Conservation (phyloP, 106 monocot genomes). For the Phalaenopsis aphrodite region DNA sequence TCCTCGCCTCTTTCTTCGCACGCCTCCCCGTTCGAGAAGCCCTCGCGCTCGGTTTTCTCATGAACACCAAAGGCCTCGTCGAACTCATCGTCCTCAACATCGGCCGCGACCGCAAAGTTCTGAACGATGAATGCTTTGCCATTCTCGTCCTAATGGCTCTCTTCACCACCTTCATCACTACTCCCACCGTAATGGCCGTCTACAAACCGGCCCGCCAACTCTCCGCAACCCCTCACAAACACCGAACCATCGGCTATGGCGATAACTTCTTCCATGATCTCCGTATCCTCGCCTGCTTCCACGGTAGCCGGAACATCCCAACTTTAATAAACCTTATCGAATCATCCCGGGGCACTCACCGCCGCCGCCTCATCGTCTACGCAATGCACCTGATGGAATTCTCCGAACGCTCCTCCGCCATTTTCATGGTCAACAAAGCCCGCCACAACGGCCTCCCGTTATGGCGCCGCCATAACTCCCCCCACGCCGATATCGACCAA, state of each 20-base stretch:
- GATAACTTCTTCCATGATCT: constrained; percentile 26
- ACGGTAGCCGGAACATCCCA: constrained; percentile 33
- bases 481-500: not conserved
- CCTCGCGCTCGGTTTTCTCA: constrained; percentile 28
- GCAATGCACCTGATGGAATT: constrained; percentile 44
- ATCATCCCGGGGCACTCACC: constrained; percentile 26
- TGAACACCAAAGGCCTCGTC: constrained; percentile 44
- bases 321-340: constrained; percentile 36
- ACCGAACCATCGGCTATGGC: constrained; percentile 15
- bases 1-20: constrained; percentile 8
- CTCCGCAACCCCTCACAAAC: constrained; percentile 15
- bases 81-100: constrained; percentile 52
- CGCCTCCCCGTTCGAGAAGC: constrained; percentile 22
- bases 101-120: constrained; percentile 29
- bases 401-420: constrained; percentile 38
- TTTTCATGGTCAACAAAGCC: constrained; percentile 35
- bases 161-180: constrained; percentile 42
- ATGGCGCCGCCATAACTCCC: constrained; percentile 1
- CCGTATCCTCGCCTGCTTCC: constrained; percentile 41
- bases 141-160: constrained; percentile 42
- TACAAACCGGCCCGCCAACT: constrained; percentile 30
- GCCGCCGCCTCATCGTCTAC: constrained; percentile 28
- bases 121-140: constrained; percentile 33
- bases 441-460: constrained; percentile 43
- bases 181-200: constrained; percentile 23